Evolutionary conservation across 345 rosid genomes (phyloP).

Genomic region (Corchorus olitorius): DNA sequence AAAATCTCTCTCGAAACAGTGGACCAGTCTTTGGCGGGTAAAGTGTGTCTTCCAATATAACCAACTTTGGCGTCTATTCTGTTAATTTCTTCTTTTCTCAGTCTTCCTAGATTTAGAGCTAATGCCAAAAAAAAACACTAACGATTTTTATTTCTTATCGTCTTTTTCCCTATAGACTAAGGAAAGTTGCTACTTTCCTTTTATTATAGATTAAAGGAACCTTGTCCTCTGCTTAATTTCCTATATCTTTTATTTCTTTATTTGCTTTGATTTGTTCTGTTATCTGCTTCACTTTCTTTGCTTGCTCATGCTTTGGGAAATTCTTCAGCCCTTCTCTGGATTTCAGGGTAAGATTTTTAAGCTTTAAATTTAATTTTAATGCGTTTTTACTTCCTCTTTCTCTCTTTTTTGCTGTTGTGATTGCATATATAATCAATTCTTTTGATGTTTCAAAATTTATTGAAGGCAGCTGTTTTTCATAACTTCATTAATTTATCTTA

Average conservation of each 20-base stretch:
- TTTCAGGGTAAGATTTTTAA: slow-evolving; percentile 17
- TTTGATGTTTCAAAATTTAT: background rate
- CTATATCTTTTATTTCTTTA: background rate
- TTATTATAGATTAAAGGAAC: background rate
- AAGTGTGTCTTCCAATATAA: background rate
- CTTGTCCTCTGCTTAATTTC: background rate
- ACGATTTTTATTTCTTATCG: slow-evolving; percentile 9
- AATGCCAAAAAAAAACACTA: background rate
- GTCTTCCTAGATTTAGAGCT: slow-evolving; percentile 9
- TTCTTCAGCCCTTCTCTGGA: background rate
- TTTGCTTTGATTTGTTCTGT: background rate
- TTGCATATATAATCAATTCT: background rate
- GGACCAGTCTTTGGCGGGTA: slow-evolving; percentile 29
- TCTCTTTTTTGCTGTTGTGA: background rate
- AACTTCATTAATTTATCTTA: background rate
- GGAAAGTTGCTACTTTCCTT: no score
- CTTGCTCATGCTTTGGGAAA: background rate
- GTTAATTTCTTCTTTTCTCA: background rate
- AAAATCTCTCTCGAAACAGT: background rate
- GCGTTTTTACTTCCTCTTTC: background rate
- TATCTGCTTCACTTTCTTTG: slow-evolving; percentile 3
- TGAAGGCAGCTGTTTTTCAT: slow-evolving; percentile 6
- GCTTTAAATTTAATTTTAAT: background rate
- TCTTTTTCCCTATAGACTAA: no score
- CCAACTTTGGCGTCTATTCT: slow-evolving; percentile 9